These are phyloP conservation scores for Cubamyces lactineus DNA, from an alignment of 768 basidiomycete genomes.

Conservation along the genomic window DNA sequence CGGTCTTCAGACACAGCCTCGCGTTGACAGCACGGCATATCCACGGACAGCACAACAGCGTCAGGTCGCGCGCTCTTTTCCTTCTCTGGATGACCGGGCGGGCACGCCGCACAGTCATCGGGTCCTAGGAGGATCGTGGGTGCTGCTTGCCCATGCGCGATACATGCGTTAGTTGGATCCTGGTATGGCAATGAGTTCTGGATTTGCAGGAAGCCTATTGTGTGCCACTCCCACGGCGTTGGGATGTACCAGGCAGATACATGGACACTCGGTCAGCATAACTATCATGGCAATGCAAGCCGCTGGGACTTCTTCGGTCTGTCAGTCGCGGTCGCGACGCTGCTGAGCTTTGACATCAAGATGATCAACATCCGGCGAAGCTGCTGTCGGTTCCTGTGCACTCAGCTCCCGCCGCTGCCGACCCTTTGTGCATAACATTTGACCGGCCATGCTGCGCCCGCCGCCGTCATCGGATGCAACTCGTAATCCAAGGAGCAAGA, in stretches of 20 bases:
- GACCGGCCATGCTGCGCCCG: background rate
- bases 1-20: background rate
- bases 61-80: background rate
- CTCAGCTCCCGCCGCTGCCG: background rate
- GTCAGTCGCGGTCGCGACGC: slow-evolving; percentile 15
- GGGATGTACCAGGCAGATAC: background rate
- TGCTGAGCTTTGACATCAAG: slow-evolving; percentile 11
- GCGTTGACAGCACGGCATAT: background rate
- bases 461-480: background rate
- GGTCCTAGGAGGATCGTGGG: background rate
- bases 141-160: background rate
- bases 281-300: background rate
- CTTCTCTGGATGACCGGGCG: background rate
- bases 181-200: slow-evolving; percentile 4
- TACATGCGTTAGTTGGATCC: background rate
- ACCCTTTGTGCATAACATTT: background rate
- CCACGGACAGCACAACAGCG: background rate
- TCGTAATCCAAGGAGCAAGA: background rate
- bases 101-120: background rate
- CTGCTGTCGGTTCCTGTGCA: background rate
- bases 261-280: background rate
- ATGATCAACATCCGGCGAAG: slow-evolving; percentile 18
- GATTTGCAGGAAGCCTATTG: slow-evolving; percentile 6
- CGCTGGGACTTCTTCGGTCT: background rate
- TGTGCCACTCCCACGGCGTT: slow-evolving; percentile 13